Evolutionary conservation across 805 yeast species (phyloP), one percentile per base, ranked within the genome.

Genomic region (Metschnikowia shivogae): DNA sequence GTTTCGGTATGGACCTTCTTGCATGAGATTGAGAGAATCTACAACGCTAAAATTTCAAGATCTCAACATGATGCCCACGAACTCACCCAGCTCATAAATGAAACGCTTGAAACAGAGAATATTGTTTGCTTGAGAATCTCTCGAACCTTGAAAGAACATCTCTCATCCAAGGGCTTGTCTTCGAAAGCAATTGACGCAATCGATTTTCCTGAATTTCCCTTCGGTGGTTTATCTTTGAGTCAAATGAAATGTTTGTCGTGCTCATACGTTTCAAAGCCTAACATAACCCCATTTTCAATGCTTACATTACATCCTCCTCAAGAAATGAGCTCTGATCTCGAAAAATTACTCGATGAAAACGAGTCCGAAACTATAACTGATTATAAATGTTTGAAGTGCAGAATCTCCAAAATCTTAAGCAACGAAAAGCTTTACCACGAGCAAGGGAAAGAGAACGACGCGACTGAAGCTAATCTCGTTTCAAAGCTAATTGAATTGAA

Each of bases 11-110:
- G 95, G 90, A 83, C 87, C 1, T 76, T 90, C 39, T 67, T 92
- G 14, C 83, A 76, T 42, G 82, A 80, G 9, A 65, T 93, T 41
- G 98, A 92, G 58, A 63, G 62, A 8, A 81, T 86, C 12, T 86
- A 83, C 65, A 77, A 81, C 44, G 82, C 90, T 3, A 80, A 78
- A 52, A 82, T 93, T 24, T 82, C 95, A 2, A 69, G 85, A 30
- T 79, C 78, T 37, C 99, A 93, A 62, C 96, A 92, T 58, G 99
- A 92, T 67, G 97, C 98, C 0, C 97, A 93, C 56, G 99, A 92
- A 58, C 72, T 93, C 51, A 77, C 92, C 27, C 96, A 89, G 60
- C 65, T 88, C 42, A 73, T 90, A 17, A 67, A 92, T 19, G 96
- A 90, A 56, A 82, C 92, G 0, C 68, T 93, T 41, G 81, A 84